Base-by-base conservation (phyloP, 306 rosid genomes). In the Cicer arietinum region DNA sequence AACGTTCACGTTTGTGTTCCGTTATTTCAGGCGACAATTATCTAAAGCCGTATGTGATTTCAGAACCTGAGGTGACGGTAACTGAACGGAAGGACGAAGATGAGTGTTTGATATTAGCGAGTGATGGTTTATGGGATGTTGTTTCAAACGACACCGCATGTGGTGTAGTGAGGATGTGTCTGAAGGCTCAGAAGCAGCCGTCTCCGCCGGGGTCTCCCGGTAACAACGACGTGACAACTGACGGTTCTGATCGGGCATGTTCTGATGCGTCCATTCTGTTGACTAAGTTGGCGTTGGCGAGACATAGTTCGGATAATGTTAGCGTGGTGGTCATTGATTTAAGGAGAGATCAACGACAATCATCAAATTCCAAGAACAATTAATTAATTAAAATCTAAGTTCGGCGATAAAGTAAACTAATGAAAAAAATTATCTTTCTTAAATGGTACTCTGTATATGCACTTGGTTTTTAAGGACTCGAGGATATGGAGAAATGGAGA, bases 81-180 rank as follows among this genome's bases (percentile, higher is more conserved):
- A 89, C 77, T 46, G 90, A 90, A 14, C 85, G 97, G 42, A 85
- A 79, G 4, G 85, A 53, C 11, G 95, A 80, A 22, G 98, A 94
- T 6, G 97, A 94, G 77, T 94, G 96, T 69, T 58, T 94, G 54
- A 87, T 94, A 10, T 37, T 94, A 17, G 98, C 96, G 1, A 94
- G 91, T 74, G 98, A 94, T 16, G 98, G 98, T 2, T 51, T 94
- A 3, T 94, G 98, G 98, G 98, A 94, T 42, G 97, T 94, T 51
- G 93, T 94, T 1, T 80, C 94, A 0, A 94, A 94, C 72, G 95
- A 94, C 9, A 86, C 89, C 1, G 98, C 97, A 0, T 91, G 97
- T 7, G 84, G 95, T 1, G 97, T 86, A 12, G 98, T 84, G 0
- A 83, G 90, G 71, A 87, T 83, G 86, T 90, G 98, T 41, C 67